Evolutionary conservation across 2,329 filamentous ascomycete species (phyloP).

Genomic region (Setomelanomma holmii): DNA sequence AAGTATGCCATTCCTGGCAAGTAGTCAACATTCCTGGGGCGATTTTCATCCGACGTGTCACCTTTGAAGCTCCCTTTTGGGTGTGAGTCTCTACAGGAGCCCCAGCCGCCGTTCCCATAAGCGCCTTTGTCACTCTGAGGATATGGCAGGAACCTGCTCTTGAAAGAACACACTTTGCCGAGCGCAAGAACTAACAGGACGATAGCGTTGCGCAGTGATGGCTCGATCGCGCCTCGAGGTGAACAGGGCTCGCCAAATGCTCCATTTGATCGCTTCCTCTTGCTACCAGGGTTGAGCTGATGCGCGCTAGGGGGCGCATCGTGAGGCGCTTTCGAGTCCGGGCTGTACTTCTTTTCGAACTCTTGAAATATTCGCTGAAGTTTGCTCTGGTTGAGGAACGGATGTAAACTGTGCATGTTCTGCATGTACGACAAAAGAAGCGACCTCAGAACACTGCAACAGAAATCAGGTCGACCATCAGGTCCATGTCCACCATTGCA

Average conservation of each 20-base stretch:
- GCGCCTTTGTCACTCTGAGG: constrained; percentile 60
- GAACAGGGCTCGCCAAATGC: constrained; percentile 34
- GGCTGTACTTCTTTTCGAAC: constrained; percentile 45
- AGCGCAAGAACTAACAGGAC: constrained; percentile 84
- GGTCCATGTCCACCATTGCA: constrained; percentile 59
- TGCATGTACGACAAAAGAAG: constrained; percentile 64
- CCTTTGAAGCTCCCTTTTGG: constrained; percentile 46
- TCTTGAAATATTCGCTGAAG: constrained; percentile 63
- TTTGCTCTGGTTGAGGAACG: constrained; percentile 64
- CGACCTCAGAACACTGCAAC: constrained; percentile 57
- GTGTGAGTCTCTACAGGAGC: constrained; percentile 34
- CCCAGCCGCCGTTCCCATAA: constrained; percentile 26
- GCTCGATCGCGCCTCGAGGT: constrained; percentile 31
- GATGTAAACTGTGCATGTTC: constrained; percentile 69
- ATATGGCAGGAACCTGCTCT: constrained; percentile 57
- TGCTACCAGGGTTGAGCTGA: constrained; percentile 36
- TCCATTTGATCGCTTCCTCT: constrained; percentile 45
- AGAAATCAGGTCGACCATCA: constrained; percentile 62
- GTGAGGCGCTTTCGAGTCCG: constrained; percentile 28
- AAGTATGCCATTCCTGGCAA: constrained; percentile 93
- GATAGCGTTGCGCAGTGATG: constrained; percentile 69
- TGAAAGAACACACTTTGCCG: constrained; percentile 76
- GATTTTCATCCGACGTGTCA: constrained; percentile 29
- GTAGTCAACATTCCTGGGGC: constrained; percentile 74
- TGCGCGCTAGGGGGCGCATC: constrained; percentile 31